A percentile compares a stretch with the other conserved stretches of the same genome.
These are phyloP conservation scores for Pueraria montana DNA, from an alignment of 306 rosid species.

Conservation along the genomic window DNA sequence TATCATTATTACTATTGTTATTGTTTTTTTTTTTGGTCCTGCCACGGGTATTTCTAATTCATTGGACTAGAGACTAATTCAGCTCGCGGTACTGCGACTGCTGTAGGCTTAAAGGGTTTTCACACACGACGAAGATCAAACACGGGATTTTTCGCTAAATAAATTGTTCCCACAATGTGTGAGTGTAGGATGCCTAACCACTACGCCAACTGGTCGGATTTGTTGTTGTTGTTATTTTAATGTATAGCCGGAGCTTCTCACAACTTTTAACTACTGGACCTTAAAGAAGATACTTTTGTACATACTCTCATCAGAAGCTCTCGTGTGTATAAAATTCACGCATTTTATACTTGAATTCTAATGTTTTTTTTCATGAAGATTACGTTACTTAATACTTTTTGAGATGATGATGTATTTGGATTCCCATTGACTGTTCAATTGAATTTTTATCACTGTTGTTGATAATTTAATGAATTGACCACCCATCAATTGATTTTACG, in stretches of 20 bases:
- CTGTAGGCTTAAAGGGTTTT: too few relatives aligned
- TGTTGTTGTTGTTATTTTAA: too few relatives aligned
- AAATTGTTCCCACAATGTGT: too few relatives aligned
- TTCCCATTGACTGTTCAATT: neutral
- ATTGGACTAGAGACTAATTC: too few relatives aligned
- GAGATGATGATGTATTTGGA: neutral
- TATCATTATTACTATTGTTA: neutral
- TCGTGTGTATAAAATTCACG: neutral
- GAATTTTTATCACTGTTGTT: neutral
- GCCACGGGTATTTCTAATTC: too few relatives aligned
- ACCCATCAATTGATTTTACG: neutral
- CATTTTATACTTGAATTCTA: slow-evolving; percentile 1
- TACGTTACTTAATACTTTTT: neutral
- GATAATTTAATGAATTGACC: neutral
- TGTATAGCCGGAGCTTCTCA: too few relatives aligned
- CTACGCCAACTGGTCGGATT: too few relatives aligned
- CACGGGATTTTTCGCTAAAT: too few relatives aligned
- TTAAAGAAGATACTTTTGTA: neutral
- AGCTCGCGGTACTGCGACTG: too few relatives aligned
- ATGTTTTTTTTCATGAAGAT: neutral
- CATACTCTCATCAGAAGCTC: neutral
- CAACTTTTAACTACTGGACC: neutral
- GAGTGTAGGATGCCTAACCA: too few relatives aligned
- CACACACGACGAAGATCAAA: too few relatives aligned
- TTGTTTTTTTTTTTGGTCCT: too few relatives aligned